phyloP scores from a whole-genome alignment of 169 alveolate genomes.

The Theileria annulata region DNA sequence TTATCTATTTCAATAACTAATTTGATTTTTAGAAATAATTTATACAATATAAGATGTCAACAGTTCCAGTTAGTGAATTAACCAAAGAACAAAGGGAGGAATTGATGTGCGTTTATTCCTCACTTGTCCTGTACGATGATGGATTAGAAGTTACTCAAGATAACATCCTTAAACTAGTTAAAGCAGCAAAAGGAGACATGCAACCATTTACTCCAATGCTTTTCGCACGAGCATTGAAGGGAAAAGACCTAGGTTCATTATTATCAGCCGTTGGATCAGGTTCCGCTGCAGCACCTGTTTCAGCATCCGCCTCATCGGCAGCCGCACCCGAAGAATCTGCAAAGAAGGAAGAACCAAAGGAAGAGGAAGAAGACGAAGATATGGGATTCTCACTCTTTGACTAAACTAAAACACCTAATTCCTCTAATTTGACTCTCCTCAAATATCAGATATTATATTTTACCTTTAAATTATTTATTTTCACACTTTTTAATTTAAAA shows the following conservation, averaged over 20 bases:
- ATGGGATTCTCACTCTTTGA: constrained; percentile 73
- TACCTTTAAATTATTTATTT: not conserved
- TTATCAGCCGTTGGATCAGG: constrained; percentile 66
- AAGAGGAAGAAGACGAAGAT: constrained; percentile 68
- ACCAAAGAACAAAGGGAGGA: constrained; percentile 85
- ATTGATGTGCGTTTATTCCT: constrained; percentile 93
- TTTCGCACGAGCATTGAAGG: constrained; percentile 89
- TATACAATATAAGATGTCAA: constrained; percentile 32
- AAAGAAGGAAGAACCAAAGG: constrained; percentile 46
- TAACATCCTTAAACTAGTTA: constrained; percentile 84
- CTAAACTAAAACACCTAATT: constrained; percentile 25
- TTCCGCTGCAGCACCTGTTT: constrained; percentile 46
- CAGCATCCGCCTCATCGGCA: constrained; percentile 61
- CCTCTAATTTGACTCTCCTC: not conserved
- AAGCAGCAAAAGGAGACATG: constrained; percentile 87
- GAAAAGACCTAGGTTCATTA: constrained; percentile 75
- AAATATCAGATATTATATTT: not conserved
- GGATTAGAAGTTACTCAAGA: constrained; percentile 89
- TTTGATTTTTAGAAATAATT: not conserved
- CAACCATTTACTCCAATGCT: constrained; percentile 93
- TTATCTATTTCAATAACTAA: not conserved
- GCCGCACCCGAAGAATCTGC: constrained; percentile 54
- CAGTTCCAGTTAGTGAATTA: constrained; percentile 79
- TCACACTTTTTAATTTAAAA: not conserved
- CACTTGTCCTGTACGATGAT: constrained; percentile 90